Base-by-base conservation (phyloP, 768 basidiomycete genomes). In the Piloderma croceum region DNA sequence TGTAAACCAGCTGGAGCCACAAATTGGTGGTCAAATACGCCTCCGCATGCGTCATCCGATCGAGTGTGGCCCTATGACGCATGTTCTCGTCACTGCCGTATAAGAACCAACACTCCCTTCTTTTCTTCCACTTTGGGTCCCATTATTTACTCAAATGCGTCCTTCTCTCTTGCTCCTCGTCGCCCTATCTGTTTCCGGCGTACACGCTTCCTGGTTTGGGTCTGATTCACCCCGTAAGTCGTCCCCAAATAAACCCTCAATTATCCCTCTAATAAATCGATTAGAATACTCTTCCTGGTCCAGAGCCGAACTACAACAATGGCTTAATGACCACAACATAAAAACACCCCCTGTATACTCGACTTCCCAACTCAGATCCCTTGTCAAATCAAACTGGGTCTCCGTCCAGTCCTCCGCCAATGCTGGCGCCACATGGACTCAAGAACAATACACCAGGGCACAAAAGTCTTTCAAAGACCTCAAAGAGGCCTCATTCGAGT, bases 261-360 rank as follows among this genome's bases (percentile, higher is more conserved):
- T 29, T 39, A 33, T 25, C n/a, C 29, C 25, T n/a, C 12, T 34
- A 44, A 9, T 29, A 15, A 29, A 9, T 9, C 27, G 45, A 47
- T 33, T 52, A 54, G 69, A 65, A 43, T 71, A 66, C 36, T 46
- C 55, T 19, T 58, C 49, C 38, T 91, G 89, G 90, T 78, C 83
- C 2, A 57, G 71, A 20, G 59, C 68, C 7, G 70, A 90, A 46
- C 72, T 90, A 21, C 68, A 73, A 44, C 58, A 70, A 23, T 90
- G 85, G 83, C 77, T 90, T 40, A 67, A 77, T 32, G 71, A 77
- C 1, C 81, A 84, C 61, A 70, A 73, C 43, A 69, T 88, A 52
- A 62, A 70, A 3, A 57, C 77, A 15, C 79, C 79, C 3, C 46
- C 68, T 31, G 43, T 67, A 9, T 63, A 58, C 32, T 63, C 74